A percentile compares a stretch with the other conserved stretches of the same genome.
Evolutionary conservation across 2,329 filamentous ascomycete genomes (phyloP).

Genomic region (Fusarium foetens): DNA sequence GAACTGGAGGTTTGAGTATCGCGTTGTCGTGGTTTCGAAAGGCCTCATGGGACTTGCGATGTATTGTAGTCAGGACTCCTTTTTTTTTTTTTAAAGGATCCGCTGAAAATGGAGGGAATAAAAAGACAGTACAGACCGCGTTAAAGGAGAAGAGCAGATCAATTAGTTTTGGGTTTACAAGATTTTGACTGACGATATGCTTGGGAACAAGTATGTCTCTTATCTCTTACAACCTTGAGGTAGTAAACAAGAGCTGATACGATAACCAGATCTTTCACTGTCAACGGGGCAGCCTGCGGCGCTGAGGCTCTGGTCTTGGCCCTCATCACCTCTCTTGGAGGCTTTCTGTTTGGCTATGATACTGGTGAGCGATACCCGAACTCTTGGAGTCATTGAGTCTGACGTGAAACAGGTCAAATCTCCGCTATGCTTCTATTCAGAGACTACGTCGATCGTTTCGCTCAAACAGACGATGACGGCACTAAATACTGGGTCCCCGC

Average conservation of each 20-base stretch:
- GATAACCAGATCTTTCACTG: conserved; percentile 50
- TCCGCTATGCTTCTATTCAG: conserved; percentile 60
- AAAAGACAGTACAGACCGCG: not conserved
- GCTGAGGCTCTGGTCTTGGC: conserved; percentile 57
- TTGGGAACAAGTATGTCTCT: conserved; percentile 16
- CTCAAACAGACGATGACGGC: conserved; percentile 59
- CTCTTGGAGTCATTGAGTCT: not conserved
- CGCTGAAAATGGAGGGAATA: not conserved
- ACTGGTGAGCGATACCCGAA: conserved; percentile 59
- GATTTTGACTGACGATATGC: conserved; percentile 8
- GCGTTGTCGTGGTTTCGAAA: not conserved
- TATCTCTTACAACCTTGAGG: not conserved
- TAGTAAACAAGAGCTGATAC: not conserved
- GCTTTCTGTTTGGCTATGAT: conserved; percentile 72
- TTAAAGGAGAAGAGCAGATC: not conserved
- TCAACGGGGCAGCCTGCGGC: conserved; percentile 57
- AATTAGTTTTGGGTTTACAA: not conserved
- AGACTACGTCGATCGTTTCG: conserved; percentile 67
- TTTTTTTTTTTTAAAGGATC: conserved; percentile 6
- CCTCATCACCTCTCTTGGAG: conserved; percentile 65
- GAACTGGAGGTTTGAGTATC: not conserved
- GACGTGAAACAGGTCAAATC: conserved; percentile 57
- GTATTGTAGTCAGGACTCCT: not conserved
- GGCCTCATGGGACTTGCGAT: not conserved
- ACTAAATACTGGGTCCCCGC: conserved; percentile 54